These are phyloP conservation scores for Penicillium digitatum DNA, from an alignment of 2,329 filamentous ascomycete species.

Conservation along the genomic window DNA sequence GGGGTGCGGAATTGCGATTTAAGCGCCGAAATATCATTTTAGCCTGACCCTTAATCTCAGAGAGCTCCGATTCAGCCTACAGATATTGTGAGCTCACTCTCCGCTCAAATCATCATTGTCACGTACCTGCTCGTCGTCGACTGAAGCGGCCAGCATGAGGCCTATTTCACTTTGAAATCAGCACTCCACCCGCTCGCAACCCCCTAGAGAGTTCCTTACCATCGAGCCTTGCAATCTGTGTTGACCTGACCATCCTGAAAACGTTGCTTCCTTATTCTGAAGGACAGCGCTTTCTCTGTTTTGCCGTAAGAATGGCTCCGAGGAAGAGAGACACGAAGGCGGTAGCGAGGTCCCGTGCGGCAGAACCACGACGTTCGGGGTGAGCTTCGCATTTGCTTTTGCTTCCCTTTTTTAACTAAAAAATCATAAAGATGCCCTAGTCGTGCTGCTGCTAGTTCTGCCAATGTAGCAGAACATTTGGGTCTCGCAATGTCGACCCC, in stretches of 20 bases:
- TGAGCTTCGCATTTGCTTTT: conserved; percentile 13
- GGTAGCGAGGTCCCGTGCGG: conserved; percentile 26
- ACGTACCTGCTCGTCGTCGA: conserved; percentile 77
- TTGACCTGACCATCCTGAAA: conserved; percentile 74
- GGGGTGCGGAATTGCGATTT: conserved; percentile 80
- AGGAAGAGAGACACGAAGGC: conserved; percentile 25
- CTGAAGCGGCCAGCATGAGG: conserved; percentile 89
- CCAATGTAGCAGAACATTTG: conserved; percentile 26
- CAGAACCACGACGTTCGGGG: conserved; percentile 26
- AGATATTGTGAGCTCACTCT: background rate
- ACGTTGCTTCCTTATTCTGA: background rate
- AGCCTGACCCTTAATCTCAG: conserved; percentile 84
- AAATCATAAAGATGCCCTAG: conserved; percentile 22
- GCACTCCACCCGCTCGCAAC: conserved; percentile 10
- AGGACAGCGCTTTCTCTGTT: conserved; percentile 15
- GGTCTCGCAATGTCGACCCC: conserved; percentile 28
- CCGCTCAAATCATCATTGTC: background rate
- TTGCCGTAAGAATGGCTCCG: conserved; percentile 33
- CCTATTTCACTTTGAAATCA: conserved; percentile 52
- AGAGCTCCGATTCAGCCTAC: conserved; percentile 67
- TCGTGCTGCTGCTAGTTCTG: conserved; percentile 14
- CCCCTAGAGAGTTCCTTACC: conserved; percentile 52
- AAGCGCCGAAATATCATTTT: conserved; percentile 87
- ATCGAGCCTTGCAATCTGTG: conserved; percentile 89
- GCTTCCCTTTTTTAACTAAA: background rate